phyloP scores from a whole-genome alignment of 352 stramenopile genomes.

The Elongisporangium senticosum region DNA sequence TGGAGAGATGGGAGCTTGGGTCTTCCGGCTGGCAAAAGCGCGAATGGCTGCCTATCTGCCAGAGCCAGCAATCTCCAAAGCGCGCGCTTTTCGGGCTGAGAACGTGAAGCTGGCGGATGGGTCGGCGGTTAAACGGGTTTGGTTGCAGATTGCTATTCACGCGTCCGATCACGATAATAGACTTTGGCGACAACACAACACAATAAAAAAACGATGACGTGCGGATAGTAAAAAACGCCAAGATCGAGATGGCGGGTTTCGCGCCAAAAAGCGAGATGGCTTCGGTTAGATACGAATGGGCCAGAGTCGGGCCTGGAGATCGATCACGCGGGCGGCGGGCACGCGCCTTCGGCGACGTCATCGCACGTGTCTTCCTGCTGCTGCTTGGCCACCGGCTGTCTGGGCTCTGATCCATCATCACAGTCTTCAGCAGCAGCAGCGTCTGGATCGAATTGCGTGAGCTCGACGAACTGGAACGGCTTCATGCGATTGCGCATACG shows the following conservation, averaged over 20 bases:
- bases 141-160: neutral
- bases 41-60: neutral
- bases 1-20: neutral
- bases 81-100: neutral
- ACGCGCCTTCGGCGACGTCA: neutral
- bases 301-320: neutral
- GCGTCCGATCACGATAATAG: neutral
- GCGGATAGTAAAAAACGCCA: neutral
- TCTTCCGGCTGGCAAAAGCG: neutral
- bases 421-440: neutral
- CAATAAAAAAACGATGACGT: neutral
- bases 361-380: neutral
- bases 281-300: neutral
- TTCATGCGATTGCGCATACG: constrained; percentile 26
- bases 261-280: neutral
- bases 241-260: neutral
- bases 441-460: constrained; percentile 25
- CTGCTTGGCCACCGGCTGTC: neutral
- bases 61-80: neutral
- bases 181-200: neutral
- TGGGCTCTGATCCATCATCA: neutral
- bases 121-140: neutral
- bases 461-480: constrained; percentile 26
- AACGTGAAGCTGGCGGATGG: neutral
- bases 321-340: neutral